phyloP scores from a whole-genome alignment of 139 green algal genomes.

The Picochlorum sp. region DNA sequence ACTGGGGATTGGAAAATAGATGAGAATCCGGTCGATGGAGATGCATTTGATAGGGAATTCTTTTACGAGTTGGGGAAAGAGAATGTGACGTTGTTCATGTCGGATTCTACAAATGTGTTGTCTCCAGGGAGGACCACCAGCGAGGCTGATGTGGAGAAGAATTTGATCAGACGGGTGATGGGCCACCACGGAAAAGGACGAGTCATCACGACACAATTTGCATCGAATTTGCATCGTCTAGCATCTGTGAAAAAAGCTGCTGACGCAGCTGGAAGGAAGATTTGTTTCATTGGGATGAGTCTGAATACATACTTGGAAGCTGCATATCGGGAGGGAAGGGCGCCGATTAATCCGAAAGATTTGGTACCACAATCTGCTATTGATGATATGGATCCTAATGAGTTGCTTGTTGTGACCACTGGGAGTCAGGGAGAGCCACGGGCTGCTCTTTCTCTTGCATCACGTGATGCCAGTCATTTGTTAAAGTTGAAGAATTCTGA shows the following conservation, averaged over 20 bases:
- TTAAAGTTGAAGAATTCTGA: conserved; percentile 80
- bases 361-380: conserved; percentile 66
- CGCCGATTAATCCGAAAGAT: conserved; percentile 64
- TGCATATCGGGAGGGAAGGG: conserved; percentile 56
- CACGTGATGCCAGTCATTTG: conserved; percentile 46
- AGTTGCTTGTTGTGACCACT: conserved; percentile 78
- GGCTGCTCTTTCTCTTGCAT: conserved; percentile 77
- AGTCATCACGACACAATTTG: conserved; percentile 89
- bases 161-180: conserved; percentile 60
- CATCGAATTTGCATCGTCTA: conserved; percentile 89
- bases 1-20: conserved; percentile 99
- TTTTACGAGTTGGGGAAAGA: conserved; percentile 77
- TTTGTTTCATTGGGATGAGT: conserved; percentile 87
- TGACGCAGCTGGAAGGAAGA: conserved; percentile 73
- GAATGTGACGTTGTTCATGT: conserved; percentile 87
- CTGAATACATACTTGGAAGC: conserved; percentile 93
- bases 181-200: conserved; percentile 71
- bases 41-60: conserved; percentile 77
- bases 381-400: conserved; percentile 64
- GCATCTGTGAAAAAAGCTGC: conserved; percentile 84
- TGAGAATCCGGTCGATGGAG: conserved; percentile 85
- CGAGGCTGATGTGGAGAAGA: conserved; percentile 66
- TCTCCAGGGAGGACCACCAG: conserved; percentile 76
- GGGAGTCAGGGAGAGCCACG: conserved; percentile 77
- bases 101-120: conserved; percentile 95